Base-by-base conservation (phyloP, 169 alveolate genomes). In the Plasmodium gaboni region DNA sequence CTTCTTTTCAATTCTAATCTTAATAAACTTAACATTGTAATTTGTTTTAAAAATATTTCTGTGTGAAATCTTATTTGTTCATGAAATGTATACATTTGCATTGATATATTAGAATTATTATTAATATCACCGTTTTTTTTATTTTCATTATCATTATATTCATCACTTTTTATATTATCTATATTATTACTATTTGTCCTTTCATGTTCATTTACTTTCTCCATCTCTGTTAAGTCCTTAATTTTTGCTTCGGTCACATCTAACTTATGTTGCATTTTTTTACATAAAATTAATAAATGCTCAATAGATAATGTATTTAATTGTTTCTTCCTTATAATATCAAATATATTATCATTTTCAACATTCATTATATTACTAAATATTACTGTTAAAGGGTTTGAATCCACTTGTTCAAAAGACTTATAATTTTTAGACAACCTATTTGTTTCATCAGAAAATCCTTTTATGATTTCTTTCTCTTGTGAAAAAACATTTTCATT, bases 1-100 rank as follows among this genome's bases (percentile, higher is more conserved):
- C 95, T 73, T 48, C 92, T 88, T 71, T 93, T 93, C 48, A 93
- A 69, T 65, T 91, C 80, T 24, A 71, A 50, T 57, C 88, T 38
- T 0, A 87, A 42, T 8, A 83, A 67, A 8, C 86, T 70, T 50
- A 83, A 26, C 91, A 83, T 83, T 6, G 86, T 69, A 24, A 83
- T 70, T 38, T 83, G 91, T 12, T 83, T 83, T 69, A 83, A 28
- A 42, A 83, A 83, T 38, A 83, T 55, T 22, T 83, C 51, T 4
- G 91, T 83, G 55, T 78, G 74, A 64, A 78, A 5, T 15, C 69
- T 17, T 12, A 78, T 78, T 15, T 78, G 89, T 24, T 78, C 89
- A 6, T 78, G 89, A n/a, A 78, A 65, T 5, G 76, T 60, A 5
- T 22, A 70, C 2, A 70, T 1, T 1, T 59, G 17, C 10, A 15